Percentiles rank a stretch among this genome's conserved stretches.
These are phyloP conservation scores for Sphagnurus paluster DNA, from an alignment of 1,284 basidiomycete species.

Conservation along the genomic window DNA sequence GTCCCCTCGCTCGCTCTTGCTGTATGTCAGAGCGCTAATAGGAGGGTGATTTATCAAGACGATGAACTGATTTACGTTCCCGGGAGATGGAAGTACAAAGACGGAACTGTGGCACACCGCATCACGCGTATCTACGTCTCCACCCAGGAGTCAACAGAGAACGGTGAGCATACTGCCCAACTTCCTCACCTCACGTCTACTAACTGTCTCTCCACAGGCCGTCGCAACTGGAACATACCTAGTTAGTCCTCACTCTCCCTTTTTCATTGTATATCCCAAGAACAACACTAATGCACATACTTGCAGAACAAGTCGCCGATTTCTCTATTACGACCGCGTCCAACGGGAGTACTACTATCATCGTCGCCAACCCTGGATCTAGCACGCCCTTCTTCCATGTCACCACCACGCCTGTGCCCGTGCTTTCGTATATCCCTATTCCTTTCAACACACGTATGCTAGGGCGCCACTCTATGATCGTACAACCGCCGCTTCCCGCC, in stretches of 20 bases:
- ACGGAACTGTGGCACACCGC: constrained; percentile 23
- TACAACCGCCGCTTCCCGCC: constrained; percentile 24
- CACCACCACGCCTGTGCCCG: constrained; percentile 22
- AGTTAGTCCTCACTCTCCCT: constrained; percentile 20
- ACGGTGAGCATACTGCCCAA: constrained; percentile 20
- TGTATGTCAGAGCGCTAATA: background rate
- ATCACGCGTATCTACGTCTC: constrained; percentile 33
- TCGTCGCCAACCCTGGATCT: constrained; percentile 21
- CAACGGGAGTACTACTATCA: constrained; percentile 21
- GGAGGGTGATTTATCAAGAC: constrained; percentile 17
- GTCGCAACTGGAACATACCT: constrained; percentile 33
- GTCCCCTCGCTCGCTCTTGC: background rate
- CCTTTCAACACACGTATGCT: constrained; percentile 19
- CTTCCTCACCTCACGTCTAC: background rate
- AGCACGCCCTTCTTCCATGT: constrained; percentile 29
- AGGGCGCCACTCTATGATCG: constrained; percentile 17
- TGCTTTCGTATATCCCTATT: constrained; percentile 25
- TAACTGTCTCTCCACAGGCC: constrained; percentile 18
- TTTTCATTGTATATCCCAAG: background rate
- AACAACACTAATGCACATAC: background rate
- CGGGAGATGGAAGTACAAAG: constrained; percentile 29
- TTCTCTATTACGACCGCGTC: constrained; percentile 22
- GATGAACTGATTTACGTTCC: constrained; percentile 30
- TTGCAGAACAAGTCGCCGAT: constrained; percentile 28
- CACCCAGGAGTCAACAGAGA: constrained; percentile 23